Percentiles rank a stretch among this genome's conserved stretches.
Evolutionary conservation across 208 protist species (phyloP).

Genomic region (Acanthamoeba polyphaga): DNA sequence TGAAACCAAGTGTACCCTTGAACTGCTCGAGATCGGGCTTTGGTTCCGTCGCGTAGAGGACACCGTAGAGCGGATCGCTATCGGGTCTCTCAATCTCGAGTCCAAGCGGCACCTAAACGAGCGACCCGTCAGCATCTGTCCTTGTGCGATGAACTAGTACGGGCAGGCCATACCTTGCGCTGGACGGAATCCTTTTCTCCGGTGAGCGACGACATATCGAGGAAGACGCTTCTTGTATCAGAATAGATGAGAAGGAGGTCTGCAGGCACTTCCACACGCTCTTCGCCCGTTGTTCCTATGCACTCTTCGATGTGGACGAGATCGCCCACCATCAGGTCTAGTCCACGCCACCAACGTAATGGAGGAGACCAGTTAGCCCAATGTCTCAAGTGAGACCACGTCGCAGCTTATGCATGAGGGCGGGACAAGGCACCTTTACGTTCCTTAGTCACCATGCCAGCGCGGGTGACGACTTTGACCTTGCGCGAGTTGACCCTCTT

Average conservation of each 20-base stretch:
- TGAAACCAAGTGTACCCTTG: slow-evolving; percentile 16
- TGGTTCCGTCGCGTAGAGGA: slow-evolving; percentile 64
- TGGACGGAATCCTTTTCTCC: slow-evolving; percentile 77
- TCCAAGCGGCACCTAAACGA: slow-evolving; percentile 21
- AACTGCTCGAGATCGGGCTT: slow-evolving; percentile 71
- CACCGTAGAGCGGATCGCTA: slow-evolving; percentile 51
- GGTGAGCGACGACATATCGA: slow-evolving; percentile 73
- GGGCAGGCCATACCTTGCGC: slow-evolving; percentile 25
- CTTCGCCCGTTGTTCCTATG: not conserved
- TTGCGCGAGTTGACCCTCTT: slow-evolving; percentile 68
- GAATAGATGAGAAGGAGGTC: slow-evolving; percentile 73
- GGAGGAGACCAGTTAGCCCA: not conserved
- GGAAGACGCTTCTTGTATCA: slow-evolving; percentile 52
- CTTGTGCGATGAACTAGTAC: not conserved
- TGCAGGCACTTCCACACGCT: slow-evolving; percentile 54
- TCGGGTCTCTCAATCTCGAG: slow-evolving; percentile 57
- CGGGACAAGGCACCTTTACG: slow-evolving; percentile 37
- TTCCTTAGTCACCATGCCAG: slow-evolving; percentile 68
- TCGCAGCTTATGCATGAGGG: not conserved
- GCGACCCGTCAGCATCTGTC: not conserved
- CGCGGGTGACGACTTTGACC: slow-evolving; percentile 53
- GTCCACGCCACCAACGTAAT: not conserved
- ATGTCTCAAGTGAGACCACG: not conserved
- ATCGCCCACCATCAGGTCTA: slow-evolving; percentile 61
- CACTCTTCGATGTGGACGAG: slow-evolving; percentile 69